phyloP scores from a whole-genome alignment of 129 eudicot genomes.

The Arctium lappa region DNA sequence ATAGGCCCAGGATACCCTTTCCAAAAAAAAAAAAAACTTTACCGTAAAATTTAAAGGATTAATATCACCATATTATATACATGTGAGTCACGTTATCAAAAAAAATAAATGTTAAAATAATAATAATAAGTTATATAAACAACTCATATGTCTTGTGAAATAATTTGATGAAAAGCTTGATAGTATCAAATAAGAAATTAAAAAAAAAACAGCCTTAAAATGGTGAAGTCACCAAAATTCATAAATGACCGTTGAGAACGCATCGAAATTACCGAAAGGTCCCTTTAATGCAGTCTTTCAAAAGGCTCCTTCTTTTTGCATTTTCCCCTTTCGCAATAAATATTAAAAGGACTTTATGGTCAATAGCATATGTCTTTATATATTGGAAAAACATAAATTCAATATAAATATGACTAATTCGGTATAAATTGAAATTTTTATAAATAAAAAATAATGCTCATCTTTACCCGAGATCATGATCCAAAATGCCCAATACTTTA shows the following conservation, averaged over 20 bases:
- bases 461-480: not conserved
- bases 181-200: not conserved
- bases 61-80: not conserved
- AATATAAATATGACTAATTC: not conserved
- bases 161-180: not conserved
- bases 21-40: too few species aligned
- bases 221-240: not conserved
- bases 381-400: not conserved
- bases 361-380: not conserved
- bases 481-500: not conserved
- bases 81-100: not conserved
- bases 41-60: not conserved
- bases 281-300: not conserved
- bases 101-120: not conserved
- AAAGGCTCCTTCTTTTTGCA: slow-evolving; percentile 8
- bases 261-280: slow-evolving; percentile 16
- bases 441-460: not conserved
- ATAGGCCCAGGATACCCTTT: too few species aligned
- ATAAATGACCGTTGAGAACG: slow-evolving; percentile 23
- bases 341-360: not conserved
- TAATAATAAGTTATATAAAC: not conserved
- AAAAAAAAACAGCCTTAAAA: not conserved
- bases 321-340: not conserved
- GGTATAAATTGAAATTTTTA: not conserved
- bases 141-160: not conserved